Evolutionary conservation across 306 rosid species (phyloP), one percentile per base, ranked within the genome.

Genomic region (Luffa aegyptiaca): DNA sequence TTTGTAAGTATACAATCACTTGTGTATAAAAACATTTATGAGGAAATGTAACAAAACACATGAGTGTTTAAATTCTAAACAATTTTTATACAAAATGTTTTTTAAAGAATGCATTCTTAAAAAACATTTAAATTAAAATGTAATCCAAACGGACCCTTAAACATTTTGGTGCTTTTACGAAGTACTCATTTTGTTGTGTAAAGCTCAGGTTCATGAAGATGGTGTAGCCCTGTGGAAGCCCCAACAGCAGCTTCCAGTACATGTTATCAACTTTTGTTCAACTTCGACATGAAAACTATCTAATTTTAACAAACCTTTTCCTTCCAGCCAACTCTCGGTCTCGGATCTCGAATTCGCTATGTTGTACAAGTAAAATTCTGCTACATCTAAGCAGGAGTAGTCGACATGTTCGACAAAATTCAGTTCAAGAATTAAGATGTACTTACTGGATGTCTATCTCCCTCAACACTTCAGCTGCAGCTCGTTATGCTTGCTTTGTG

Each of bases 171-270:
- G 31, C 31, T 26, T 26, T 26, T 26, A 26, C 31, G 1, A 26
- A 26, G 31, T 26, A 26, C 31, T 26, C 31, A 26, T 26, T 26
- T 26, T 26, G 31, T 26, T 26, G 31, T 26, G 31, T 26, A 26
- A 26, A 26, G 31, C 96, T 20, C 87, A 62, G 77, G 56, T 73
- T 59, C 88, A 89, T 1, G 92, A 92, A 36, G 93, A 88, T 11
- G 97, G 93, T 68, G 90, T 90, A 63, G 26, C 96, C 33, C 81
- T 86, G 1, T 97, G 97, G 81, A 91, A 86, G 74, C 92, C 90
- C 11, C 82, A 83, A 78, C 55, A 52, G 21, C 57, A 26, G 42
- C 64, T 8, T 14, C 59, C 36, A 3, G 45, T 31, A 26, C 44
- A 26, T 2, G 8, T 33, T 36, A 46, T 71, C 0, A 59, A 58